phyloP scores from a whole-genome alignment of 495 filamentous ascomycete species.

The Lentithecium fluviatile region DNA sequence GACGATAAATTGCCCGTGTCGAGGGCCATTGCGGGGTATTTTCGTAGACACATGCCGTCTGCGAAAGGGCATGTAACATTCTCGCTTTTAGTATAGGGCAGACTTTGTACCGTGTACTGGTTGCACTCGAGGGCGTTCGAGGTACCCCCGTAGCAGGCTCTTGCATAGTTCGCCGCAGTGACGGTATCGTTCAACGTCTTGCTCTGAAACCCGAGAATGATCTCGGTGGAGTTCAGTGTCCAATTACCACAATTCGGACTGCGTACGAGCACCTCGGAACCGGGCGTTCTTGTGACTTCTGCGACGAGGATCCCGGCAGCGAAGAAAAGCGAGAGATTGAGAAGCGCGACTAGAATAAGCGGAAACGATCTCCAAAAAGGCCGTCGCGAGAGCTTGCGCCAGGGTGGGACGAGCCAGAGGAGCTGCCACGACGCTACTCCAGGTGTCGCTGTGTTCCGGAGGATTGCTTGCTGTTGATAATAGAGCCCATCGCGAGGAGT shows the following conservation, averaged over 20 bases:
- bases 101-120: background rate
- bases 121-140: constrained; percentile 7
- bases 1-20: background rate
- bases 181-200: constrained; percentile 10
- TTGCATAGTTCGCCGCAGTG: constrained; percentile 1
- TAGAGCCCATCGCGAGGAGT: constrained; percentile 15
- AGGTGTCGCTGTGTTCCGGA: constrained; percentile 39
- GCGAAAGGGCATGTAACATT: constrained; percentile 15
- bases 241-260: constrained; percentile 8
- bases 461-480: constrained; percentile 42
- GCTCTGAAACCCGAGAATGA: background rate
- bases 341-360: constrained; percentile 35
- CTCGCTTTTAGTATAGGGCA: background rate
- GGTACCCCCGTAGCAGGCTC: constrained; percentile 7
- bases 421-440: constrained; percentile 37
- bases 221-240: background rate
- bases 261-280: constrained; percentile 13
- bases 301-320: constrained; percentile 30
- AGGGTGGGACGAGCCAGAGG: constrained; percentile 35
- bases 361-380: constrained; percentile 36
- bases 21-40: background rate
- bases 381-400: constrained; percentile 37
- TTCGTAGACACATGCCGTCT: background rate
- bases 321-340: constrained; percentile 36
- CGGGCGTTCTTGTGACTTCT: background rate